Evolutionary conservation across 441 rosid species (phyloP).

Genomic region (Oxalis stricta): DNA sequence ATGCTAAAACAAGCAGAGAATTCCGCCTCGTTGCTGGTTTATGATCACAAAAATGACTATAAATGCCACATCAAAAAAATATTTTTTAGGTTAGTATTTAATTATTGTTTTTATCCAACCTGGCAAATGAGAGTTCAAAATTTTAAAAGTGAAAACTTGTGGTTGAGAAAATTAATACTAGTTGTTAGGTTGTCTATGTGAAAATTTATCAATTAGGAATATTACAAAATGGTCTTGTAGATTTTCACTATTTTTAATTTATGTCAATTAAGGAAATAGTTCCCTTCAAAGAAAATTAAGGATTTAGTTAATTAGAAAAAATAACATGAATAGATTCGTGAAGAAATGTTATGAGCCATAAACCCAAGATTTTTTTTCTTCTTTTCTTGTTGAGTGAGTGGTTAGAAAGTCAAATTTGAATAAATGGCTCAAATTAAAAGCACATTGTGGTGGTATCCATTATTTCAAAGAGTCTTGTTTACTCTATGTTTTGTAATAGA

Average conservation of each 20-base stretch:
- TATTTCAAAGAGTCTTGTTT: neutral
- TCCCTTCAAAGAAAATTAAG: too few species aligned
- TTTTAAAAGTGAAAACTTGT: slow-evolving; percentile 18
- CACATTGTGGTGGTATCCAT: slow-evolving; percentile 15
- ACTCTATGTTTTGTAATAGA: neutral
- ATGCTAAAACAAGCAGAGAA: too few species aligned
- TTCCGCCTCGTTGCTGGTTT: too few species aligned
- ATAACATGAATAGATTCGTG: slow-evolving; percentile 11
- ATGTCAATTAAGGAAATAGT: too few species aligned
- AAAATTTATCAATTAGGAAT: neutral
- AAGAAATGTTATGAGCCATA: slow-evolving; percentile 12
- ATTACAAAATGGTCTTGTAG: too few species aligned
- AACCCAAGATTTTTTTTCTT: too few species aligned
- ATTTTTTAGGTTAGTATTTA: too few species aligned
- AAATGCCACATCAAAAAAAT: slow-evolving; percentile 14
- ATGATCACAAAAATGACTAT: slow-evolving; percentile 8
- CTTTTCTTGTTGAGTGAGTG: slow-evolving; percentile 17
- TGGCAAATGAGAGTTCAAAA: too few species aligned
- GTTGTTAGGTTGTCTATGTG: neutral
- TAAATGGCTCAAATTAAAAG: slow-evolving; percentile 35
- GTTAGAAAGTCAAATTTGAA: slow-evolving; percentile 26
- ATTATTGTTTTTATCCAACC: too few species aligned
- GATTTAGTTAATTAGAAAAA: too few species aligned
- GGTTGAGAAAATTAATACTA: slow-evolving; percentile 16
- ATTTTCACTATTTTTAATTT: too few species aligned